Evolutionary conservation across 192 early-diverging fungal genomes (phyloP), one percentile per base, ranked within the genome.

Genomic region (Backusella australiensis): DNA sequence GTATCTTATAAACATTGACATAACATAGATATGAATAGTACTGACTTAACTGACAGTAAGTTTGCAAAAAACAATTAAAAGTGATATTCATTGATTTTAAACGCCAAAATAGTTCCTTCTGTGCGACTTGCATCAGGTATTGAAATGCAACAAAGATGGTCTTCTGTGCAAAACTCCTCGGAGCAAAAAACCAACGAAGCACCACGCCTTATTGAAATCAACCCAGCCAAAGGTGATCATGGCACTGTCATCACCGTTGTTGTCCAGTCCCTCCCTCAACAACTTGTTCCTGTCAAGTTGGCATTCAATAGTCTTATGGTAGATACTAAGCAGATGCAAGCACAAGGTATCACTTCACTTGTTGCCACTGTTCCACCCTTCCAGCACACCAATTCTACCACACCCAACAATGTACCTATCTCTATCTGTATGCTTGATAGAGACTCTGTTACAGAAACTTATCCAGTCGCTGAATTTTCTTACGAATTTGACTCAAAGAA

Each of bases 281-380:
- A 59, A 4, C 38, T 71, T 26, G 34, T 38, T 26, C 69, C 69
- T 52, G 65, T 76, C 34, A 85, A 85, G 39, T 71, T 87, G 23
- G 86, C 79, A 2, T 87, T 87, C 34, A 85, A 85, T 21, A 85
- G 75, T 15, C 68, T 87, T 6, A 77, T 87, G 3, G 86, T 87
- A 32, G 85, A 87, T 21, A 87, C 86, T 1, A 85, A 84, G 41
- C 86, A 84, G 38, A 80, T 84, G 52, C 81, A 78, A 23, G 78
- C 77, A 68, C 81, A 84, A 66, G 81, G 81, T 59, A 79, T 81
- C 32, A 80, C 81, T 15, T 82, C 86, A 5, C 77, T 87, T 26
- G 80, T 78, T 65, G 83, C 83, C 34, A 75, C 77, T 23, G 78
- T 86, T 1, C 86, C 86, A 15, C 77, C 59, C 68, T 86, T 84